Evolutionary conservation across 1,284 basidiomycete species (phyloP), one percentile per base, ranked within the genome.

Genomic region (Amylostereum areolatum): DNA sequence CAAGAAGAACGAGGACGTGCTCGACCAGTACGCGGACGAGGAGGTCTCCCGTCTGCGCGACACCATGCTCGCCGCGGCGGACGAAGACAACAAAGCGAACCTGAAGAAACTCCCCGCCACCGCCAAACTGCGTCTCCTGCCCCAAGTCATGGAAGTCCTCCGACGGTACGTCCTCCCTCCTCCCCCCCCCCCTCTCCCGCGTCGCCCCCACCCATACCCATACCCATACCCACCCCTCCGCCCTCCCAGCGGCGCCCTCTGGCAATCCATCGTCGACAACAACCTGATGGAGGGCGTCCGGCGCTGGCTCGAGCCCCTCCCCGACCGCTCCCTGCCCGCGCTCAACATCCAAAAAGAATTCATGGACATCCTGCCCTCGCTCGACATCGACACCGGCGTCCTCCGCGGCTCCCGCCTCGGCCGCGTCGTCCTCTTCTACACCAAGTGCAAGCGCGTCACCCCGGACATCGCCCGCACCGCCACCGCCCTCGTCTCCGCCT

Each of bases 291-390:
- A 94, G 59, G 93, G 88, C 3, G 93, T 99, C 49, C 80, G 83
- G 49, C 75, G 82, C 36, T 99, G 94, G 93, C 83, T 99, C 3
- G 96, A 99, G 61, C 96, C 97, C 1, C 80, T 98, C 8, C 89
- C 89, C 0, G 94, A 97, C 70, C 81, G 81, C 46, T 95, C 92
- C 2, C 79, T 99, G 4, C 96, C 97, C 0, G 92, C 93, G 2
- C 80, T 98, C 47, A 97, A 96, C 66, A 97, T 99, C 61, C 96
- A 98, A 64, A 85, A 85, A 47, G 89, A 95, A 49, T 84, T 99
- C 57, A 95, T 99, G 67, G 78, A 84, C 39, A 80, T 87, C 47
- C 73, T 99, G 25, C 78, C 77, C 52, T 89, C 87, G 71, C 92
- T 98, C 87, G 85, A 88, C 59, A 94, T 98, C 61, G 96, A 98